Conservation (phyloP, 2,329 filamentous ascomycete species). For the Scytalidium lignicola region DNA sequence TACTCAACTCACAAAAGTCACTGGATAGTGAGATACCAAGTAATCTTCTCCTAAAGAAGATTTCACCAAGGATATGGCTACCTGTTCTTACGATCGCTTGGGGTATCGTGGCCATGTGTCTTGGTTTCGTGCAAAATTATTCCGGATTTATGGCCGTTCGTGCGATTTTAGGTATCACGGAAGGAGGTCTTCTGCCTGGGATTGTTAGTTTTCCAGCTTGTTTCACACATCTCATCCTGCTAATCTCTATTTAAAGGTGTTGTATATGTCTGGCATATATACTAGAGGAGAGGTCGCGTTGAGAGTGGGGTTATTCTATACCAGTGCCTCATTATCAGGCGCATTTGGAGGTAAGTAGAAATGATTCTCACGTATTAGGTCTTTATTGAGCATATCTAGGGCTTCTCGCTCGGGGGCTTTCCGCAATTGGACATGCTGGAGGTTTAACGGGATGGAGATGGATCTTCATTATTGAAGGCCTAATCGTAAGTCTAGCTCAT, state of each 20-base stretch:
- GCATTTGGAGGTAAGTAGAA: conserved; percentile 40
- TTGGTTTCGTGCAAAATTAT: conserved; percentile 37
- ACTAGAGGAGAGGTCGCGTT: conserved; percentile 36
- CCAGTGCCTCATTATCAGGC: conserved; percentile 58
- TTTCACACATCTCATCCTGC: conserved; percentile 2
- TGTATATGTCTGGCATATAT: conserved; percentile 61
- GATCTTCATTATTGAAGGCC: conserved; percentile 48
- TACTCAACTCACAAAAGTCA: neutral
- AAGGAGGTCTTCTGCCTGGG: conserved; percentile 61
- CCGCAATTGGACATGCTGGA: conserved; percentile 51
- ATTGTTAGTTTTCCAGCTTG: conserved; percentile 40
- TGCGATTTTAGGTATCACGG: conserved; percentile 56
- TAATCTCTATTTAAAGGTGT: conserved; percentile 33
- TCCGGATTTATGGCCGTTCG: conserved; percentile 56
- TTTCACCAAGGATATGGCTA: conserved; percentile 53
- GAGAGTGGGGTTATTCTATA: conserved; percentile 68
- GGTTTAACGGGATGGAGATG: conserved; percentile 42
- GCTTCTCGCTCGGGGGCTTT: conserved; percentile 55
- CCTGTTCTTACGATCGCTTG: conserved; percentile 59
- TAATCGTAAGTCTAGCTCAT: conserved; percentile 34
- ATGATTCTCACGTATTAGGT: conserved; percentile 2
- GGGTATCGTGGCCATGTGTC: conserved; percentile 63
- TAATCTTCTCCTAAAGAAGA: conserved; percentile 51
- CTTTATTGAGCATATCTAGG: neutral
- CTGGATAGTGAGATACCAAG: conserved; percentile 44